Conservation (phyloP, 176 grass and related monocot species). For the Aegilops sharonensis region DNA sequence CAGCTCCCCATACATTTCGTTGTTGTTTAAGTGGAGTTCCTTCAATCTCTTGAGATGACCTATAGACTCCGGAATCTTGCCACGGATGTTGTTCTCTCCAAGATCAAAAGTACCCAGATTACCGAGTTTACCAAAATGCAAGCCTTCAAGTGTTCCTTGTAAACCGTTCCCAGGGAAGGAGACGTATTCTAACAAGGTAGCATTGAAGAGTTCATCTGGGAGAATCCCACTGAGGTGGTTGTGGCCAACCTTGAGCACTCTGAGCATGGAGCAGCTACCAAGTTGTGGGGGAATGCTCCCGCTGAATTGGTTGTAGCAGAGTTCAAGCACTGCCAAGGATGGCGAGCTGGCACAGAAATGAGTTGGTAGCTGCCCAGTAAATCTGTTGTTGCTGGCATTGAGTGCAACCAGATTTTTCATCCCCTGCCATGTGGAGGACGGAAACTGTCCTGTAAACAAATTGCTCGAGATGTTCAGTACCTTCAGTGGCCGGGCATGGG, state of each 20-base stretch:
- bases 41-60: conserved; percentile 27
- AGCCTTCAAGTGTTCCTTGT: neutral
- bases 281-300: neutral
- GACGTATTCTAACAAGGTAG: neutral
- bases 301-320: conserved; percentile 19
- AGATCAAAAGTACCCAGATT: conserved; percentile 20
- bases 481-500: neutral
- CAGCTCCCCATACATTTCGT: conserved; percentile 12
- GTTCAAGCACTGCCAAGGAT: neutral
- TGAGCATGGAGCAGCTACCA: conserved; percentile 15
- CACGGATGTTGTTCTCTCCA: neutral
- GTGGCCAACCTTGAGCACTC: conserved; percentile 14
- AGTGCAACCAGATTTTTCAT: conserved; percentile 16
- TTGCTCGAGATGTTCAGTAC: conserved; percentile 55
- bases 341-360: conserved; percentile 20
- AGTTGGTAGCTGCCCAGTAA: conserved; percentile 22
- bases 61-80: conserved; percentile 17
- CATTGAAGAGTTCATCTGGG: conserved; percentile 32
- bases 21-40: conserved; percentile 13
- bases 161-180: conserved; percentile 12
- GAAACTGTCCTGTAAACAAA: conserved; percentile 27
- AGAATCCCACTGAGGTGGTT: conserved; percentile 29
- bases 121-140: neutral
- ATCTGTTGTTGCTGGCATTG: conserved; percentile 48
- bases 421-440: neutral